These are phyloP conservation scores for Colletotrichum lentis DNA, from an alignment of 2,329 filamentous ascomycete genomes.

Conservation along the genomic window DNA sequence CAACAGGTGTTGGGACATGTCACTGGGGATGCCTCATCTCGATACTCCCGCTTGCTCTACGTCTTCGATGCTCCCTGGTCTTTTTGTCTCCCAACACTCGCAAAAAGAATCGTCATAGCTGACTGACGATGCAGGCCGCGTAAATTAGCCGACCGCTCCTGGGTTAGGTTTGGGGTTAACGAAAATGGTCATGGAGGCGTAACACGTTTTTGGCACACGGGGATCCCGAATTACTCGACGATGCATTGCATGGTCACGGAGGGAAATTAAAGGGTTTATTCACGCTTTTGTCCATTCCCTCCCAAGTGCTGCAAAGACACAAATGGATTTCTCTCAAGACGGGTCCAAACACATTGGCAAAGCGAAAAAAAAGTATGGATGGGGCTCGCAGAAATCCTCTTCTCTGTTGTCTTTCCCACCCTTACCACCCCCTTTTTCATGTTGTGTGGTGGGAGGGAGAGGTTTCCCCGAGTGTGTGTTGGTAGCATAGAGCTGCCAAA, in stretches of 20 bases:
- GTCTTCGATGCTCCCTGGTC: neutral
- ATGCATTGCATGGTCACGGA: slow-evolving; percentile 39
- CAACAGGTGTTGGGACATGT: no score
- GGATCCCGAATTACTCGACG: slow-evolving; percentile 38
- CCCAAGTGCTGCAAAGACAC: slow-evolving; percentile 35
- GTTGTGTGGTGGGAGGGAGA: slow-evolving; percentile 25
- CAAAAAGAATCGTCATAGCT: neutral
- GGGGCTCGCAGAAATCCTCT: slow-evolving; percentile 29
- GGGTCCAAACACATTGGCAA: slow-evolving; percentile 33
- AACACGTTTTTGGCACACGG: slow-evolving; percentile 39
- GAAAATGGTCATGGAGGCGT: slow-evolving; percentile 39
- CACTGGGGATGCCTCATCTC: neutral
- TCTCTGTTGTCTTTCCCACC: slow-evolving; percentile 21
- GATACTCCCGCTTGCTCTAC: neutral
- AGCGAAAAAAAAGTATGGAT: slow-evolving; percentile 32
- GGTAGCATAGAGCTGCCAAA: slow-evolving; percentile 38
- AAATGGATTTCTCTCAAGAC: slow-evolving; percentile 38
- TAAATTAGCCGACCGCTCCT: slow-evolving; percentile 35
- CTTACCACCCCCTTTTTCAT: slow-evolving; percentile 5
- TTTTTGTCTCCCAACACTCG: neutral
- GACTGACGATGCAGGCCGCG: slow-evolving; percentile 25
- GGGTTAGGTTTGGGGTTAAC: slow-evolving; percentile 38
- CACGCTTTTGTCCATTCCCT: slow-evolving; percentile 35
- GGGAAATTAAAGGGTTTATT: slow-evolving; percentile 38
- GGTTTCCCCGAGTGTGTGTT: slow-evolving; percentile 32